These are phyloP conservation scores for Paramecium sexaurelia DNA, from an alignment of 73 alveolate species.

Conservation along the genomic window DNA sequence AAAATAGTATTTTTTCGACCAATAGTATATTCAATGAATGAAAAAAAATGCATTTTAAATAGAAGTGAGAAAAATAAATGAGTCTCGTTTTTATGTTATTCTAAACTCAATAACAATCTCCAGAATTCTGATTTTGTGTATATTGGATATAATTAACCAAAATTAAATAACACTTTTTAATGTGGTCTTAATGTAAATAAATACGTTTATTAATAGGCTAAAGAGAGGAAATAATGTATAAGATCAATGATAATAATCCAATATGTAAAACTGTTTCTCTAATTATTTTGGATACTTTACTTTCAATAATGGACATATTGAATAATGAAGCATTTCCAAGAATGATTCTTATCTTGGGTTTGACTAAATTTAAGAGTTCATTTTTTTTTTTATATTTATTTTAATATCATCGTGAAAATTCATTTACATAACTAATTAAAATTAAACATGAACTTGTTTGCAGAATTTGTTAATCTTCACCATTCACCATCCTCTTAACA, in stretches of 20 bases:
- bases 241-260: not conserved
- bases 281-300: not conserved
- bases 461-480: slow-evolving; percentile 6
- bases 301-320: not conserved
- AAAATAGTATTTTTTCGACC: not conserved
- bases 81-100: slow-evolving; percentile 1
- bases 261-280: not conserved
- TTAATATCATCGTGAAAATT: not conserved
- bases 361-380: not conserved
- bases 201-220: not conserved
- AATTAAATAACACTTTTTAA: not conserved
- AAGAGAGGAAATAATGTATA: not conserved
- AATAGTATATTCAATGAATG: not conserved
- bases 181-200: not conserved
- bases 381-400: not conserved
- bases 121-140: not conserved
- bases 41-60: not conserved
- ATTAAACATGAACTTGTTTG: not conserved
- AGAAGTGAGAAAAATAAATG: not conserved
- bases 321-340: not conserved
- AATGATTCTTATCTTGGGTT: not conserved
- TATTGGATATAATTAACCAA: not conserved
- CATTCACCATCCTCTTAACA: not conserved
- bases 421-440: not conserved
- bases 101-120: not conserved